Conservation (phyloP, 1,284 basidiomycete species). For the Lignosus rhinocerotis region DNA sequence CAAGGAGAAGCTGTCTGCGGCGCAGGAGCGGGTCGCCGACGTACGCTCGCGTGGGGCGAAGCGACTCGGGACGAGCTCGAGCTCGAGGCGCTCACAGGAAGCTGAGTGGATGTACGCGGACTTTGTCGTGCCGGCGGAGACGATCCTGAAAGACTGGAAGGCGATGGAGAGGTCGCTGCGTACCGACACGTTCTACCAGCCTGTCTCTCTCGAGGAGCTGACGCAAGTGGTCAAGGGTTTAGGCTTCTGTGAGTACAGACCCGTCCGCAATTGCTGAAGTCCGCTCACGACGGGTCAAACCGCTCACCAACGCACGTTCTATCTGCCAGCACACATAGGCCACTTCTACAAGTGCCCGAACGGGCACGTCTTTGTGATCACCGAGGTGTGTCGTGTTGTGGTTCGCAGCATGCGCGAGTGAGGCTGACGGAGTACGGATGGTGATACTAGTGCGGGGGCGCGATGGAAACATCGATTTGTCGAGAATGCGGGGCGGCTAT, state of each 20-base stretch:
- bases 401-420: neutral
- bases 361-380: conserved; percentile 30
- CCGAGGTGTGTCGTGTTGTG: conserved; percentile 21
- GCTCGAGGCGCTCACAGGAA: conserved; percentile 16
- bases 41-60: conserved; percentile 5
- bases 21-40: neutral
- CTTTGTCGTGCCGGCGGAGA: conserved; percentile 32
- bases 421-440: neutral
- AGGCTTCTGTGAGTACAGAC: conserved; percentile 41
- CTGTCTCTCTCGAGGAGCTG: conserved; percentile 50
- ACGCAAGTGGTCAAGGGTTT: conserved; percentile 45
- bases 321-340: conserved; percentile 41
- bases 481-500: conserved; percentile 55
- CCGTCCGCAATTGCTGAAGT: neutral
- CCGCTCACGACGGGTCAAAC: neutral
- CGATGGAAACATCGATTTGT: conserved; percentile 44
- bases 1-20: conserved; percentile 1
- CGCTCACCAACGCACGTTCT: neutral
- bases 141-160: conserved; percentile 40
- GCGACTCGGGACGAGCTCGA: conserved; percentile 10
- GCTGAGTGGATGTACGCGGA: conserved; percentile 38
- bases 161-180: conserved; percentile 34
- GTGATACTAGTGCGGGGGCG: conserved; percentile 51
- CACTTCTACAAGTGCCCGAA: conserved; percentile 39
- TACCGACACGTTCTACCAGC: conserved; percentile 39